Percentiles rank a stretch among this genome's conserved stretches.
phyloP scores from a whole-genome alignment of 306 rosid species.

The Clitoria ternatea region DNA sequence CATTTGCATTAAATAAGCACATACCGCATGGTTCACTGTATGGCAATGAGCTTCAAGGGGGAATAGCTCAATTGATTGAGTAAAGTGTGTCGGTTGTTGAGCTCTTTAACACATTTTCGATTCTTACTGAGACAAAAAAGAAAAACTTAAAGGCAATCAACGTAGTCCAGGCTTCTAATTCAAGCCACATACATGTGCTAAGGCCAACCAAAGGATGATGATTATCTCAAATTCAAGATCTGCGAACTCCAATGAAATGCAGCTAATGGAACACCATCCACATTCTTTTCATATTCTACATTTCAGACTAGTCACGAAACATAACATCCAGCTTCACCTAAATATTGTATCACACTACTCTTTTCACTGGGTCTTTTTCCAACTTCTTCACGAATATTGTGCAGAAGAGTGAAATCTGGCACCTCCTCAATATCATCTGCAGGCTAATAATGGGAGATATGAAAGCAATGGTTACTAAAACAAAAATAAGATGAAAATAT shows the following conservation, averaged over 20 bases:
- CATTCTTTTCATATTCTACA: slow-evolving; percentile 11
- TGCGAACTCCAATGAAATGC: background rate
- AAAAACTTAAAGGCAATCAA: too few relatives aligned
- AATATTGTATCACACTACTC: background rate
- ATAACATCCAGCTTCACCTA: background rate
- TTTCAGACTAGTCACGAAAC: slow-evolving; percentile 2
- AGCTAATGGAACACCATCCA: background rate
- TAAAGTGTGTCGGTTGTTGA: too few relatives aligned
- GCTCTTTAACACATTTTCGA: too few relatives aligned
- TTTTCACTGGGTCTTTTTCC: background rate
- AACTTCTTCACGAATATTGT: slow-evolving; percentile 7
- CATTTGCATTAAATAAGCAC: background rate
- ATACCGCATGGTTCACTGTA: background rate
- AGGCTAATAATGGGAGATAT: slow-evolving; percentile 42
- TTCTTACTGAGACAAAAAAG: too few relatives aligned
- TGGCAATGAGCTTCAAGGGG: background rate
- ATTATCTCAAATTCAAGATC: background rate
- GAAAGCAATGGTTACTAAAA: background rate
- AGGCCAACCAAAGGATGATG: background rate
- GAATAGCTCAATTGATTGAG: too few relatives aligned
- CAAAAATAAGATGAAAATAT: background rate
- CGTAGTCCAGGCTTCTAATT: background rate
- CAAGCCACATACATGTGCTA: background rate
- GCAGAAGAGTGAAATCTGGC: slow-evolving; percentile 44
- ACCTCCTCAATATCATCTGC: slow-evolving; percentile 64